Percentiles rank a stretch among this genome's conserved stretches.
These are phyloP conservation scores for Arthrobotrys sphaeroides DNA, from an alignment of 2,329 filamentous ascomycete genomes.

Conservation along the genomic window DNA sequence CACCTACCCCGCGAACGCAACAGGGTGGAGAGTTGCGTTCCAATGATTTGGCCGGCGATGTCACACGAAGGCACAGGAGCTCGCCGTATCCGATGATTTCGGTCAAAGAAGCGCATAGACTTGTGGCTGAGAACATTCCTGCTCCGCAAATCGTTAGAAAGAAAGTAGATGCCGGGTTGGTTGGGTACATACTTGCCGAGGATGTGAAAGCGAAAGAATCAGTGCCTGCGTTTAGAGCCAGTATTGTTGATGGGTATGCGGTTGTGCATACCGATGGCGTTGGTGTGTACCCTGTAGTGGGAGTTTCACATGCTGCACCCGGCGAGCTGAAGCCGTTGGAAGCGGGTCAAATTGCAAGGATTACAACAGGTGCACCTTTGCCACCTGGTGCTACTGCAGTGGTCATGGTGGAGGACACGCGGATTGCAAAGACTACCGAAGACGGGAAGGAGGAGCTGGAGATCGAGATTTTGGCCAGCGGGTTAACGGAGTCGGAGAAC, in stretches of 20 bases:
- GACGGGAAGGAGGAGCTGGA: conserved; percentile 86
- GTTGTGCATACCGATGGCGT: conserved; percentile 71
- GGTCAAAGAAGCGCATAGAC: conserved; percentile 79
- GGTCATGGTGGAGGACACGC: conserved; percentile 95
- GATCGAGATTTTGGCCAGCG: conserved; percentile 83
- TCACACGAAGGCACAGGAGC: conserved; percentile 75
- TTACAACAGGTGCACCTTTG: conserved; percentile 92
- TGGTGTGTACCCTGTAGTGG: conserved; percentile 84
- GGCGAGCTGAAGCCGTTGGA: conserved; percentile 67
- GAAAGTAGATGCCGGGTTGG: conserved; percentile 72
- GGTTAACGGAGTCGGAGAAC: conserved; percentile 81
- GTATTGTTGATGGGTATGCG: conserved; percentile 96
- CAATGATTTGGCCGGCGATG: conserved; percentile 59
- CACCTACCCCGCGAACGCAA: conserved; percentile 70
- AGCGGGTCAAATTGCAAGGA: conserved; percentile 81
- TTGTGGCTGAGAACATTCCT: conserved; percentile 79
- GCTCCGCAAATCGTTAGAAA: conserved; percentile 67
- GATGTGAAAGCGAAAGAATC: conserved; percentile 81
- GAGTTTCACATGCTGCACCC: conserved; percentile 84
- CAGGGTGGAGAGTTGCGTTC: conserved; percentile 66
- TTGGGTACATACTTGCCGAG: conserved; percentile 82
- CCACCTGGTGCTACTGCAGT: conserved; percentile 89
- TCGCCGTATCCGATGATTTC: conserved; percentile 93
- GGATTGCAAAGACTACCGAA: conserved; percentile 76
- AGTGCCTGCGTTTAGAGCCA: conserved; percentile 92